Evolutionary conservation across 805 yeast species (phyloP).

Genomic region (Teunomyces funiuensis): DNA sequence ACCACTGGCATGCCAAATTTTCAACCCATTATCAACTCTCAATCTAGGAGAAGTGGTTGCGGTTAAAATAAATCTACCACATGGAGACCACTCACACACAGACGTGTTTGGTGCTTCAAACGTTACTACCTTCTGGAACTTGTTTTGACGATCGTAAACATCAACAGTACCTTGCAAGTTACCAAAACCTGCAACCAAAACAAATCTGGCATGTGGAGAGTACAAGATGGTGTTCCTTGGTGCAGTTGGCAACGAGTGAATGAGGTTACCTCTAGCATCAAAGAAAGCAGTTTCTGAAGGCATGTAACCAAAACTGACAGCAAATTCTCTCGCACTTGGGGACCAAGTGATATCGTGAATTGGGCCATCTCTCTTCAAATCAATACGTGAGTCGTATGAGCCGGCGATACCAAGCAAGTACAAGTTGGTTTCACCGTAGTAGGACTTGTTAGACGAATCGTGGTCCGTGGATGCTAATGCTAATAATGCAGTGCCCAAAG

Average conservation of each 20-base stretch:
- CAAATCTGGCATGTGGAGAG: conserved; percentile 91
- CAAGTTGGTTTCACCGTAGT: conserved; percentile 94
- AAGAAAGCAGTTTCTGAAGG: conserved; percentile 94
- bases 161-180: conserved; percentile 96
- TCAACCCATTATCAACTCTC: conserved; percentile 93
- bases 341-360: conserved; percentile 98
- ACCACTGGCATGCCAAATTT: conserved; percentile 91
- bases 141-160: conserved; percentile 86
- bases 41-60: conserved; percentile 97
- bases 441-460: conserved; percentile 88
- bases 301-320: conserved; percentile 96
- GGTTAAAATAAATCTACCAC: conserved; percentile 87
- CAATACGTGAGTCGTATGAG: conserved; percentile 83
- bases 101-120: conserved; percentile 93
- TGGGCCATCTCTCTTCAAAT: conserved; percentile 90
- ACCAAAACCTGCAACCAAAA: conserved; percentile 96
- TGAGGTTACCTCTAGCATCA: conserved; percentile 87
- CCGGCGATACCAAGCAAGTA: conserved; percentile 92
- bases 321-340: conserved; percentile 93
- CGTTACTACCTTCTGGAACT: conserved; percentile 73
- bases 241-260: conserved; percentile 79
- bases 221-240: conserved; percentile 87
- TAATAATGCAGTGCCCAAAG: conserved; percentile 87
- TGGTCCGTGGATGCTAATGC: conserved; percentile 96
- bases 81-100: conserved; percentile 98